Evolutionary conservation across 2,329 filamentous ascomycete species (phyloP).

Genomic region (Dactylellina drechsleri): DNA sequence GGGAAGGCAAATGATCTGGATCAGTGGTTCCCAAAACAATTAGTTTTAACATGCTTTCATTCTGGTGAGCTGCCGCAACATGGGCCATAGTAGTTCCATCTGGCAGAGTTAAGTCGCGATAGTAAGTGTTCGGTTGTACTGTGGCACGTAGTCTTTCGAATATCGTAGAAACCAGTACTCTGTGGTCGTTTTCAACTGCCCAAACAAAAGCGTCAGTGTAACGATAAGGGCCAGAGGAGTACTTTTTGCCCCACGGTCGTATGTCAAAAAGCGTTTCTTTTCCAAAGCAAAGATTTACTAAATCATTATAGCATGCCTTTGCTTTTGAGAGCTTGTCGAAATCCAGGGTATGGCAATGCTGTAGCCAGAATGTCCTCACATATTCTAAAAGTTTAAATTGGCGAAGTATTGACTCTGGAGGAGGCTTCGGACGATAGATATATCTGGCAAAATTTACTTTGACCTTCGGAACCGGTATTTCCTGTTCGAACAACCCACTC

Average conservation of each 20-base stretch:
- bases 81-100: neutral
- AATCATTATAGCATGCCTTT: neutral
- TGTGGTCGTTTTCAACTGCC: conserved; percentile 40
- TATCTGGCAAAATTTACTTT: conserved; percentile 35
- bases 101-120: conserved; percentile 5
- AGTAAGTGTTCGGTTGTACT: neutral
- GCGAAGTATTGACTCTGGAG: conserved; percentile 11
- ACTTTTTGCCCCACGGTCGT: conserved; percentile 36
- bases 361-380: conserved; percentile 22
- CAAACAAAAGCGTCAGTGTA: conserved; percentile 42
- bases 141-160: neutral
- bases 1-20: too few relatives aligned
- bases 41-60: neutral
- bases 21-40: neutral
- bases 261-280: conserved; percentile 29
- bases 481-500: conserved; percentile 17
- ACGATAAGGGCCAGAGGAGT: conserved; percentile 16
- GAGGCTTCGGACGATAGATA: conserved; percentile 7
- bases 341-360: conserved; percentile 16
- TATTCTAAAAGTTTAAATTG: conserved; percentile 34
- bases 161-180: conserved; percentile 1
- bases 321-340: neutral
- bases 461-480: neutral
- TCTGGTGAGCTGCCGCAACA: conserved; percentile 27
- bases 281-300: conserved; percentile 27